Evolutionary conservation across 306 rosid species (phyloP).

Genomic region (Trifolium repens): DNA sequence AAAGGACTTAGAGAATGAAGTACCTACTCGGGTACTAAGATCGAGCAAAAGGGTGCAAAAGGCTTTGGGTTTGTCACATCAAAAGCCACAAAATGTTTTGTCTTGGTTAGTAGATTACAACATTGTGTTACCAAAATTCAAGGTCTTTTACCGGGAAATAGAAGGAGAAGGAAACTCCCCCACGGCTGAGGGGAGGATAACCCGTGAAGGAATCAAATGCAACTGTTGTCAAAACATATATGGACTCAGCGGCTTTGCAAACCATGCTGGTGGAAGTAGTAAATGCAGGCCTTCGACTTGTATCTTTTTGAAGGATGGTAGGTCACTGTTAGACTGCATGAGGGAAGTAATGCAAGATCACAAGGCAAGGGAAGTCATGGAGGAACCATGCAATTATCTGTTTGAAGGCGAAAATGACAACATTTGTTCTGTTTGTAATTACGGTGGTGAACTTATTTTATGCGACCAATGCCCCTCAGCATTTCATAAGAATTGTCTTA

Average conservation of each 20-base stretch:
- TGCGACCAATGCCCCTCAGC: slow-evolving; percentile 90
- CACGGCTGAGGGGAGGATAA: slow-evolving; percentile 60
- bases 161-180: slow-evolving; percentile 30
- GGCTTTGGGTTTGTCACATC: slow-evolving; percentile 52
- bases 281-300: slow-evolving; percentile 51
- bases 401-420: slow-evolving; percentile 63
- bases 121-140: slow-evolving; percentile 56
- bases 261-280: slow-evolving; percentile 61
- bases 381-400: slow-evolving; percentile 28
- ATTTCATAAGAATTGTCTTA: slow-evolving; percentile 71
- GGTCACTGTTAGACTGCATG: slow-evolving; percentile 76
- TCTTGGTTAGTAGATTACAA: slow-evolving; percentile 83
- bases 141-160: slow-evolving; percentile 52
- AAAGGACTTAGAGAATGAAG: slow-evolving; percentile 39
- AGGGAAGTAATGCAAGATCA: slow-evolving; percentile 45
- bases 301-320: slow-evolving; percentile 69
- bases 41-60: slow-evolving; percentile 74
- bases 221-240: slow-evolving; percentile 64
- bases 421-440: slow-evolving; percentile 77
- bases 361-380: slow-evolving; percentile 33
- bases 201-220: slow-evolving; percentile 77
- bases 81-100: slow-evolving; percentile 63
- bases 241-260: slow-evolving; percentile 57
- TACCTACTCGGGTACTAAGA: slow-evolving; percentile 42
- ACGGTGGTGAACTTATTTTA: slow-evolving; percentile 81